A percentile compares a stretch with the other conserved stretches of the same genome.
Evolutionary conservation across 805 yeast species (phyloP).

Genomic region (Maudiozyma pseudohumilis): DNA sequence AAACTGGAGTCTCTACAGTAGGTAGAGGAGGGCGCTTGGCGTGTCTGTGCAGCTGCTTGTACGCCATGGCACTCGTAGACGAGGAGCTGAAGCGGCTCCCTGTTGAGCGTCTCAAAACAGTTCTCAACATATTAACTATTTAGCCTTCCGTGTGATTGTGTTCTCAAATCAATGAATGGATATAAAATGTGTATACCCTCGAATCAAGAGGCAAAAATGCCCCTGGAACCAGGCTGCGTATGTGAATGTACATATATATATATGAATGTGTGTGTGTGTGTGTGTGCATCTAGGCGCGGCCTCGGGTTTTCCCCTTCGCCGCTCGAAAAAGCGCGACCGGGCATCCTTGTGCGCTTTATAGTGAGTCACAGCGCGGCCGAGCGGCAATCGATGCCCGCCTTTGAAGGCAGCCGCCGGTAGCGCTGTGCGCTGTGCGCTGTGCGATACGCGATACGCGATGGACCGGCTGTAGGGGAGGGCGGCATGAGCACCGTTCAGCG

Average conservation of each 20-base stretch:
- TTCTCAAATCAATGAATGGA: not conserved
- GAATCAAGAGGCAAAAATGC: not conserved
- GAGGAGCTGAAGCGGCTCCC: constrained; percentile 42
- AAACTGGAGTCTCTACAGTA: constrained; percentile 81
- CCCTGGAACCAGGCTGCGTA: too few relatives aligned
- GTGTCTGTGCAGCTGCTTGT: constrained; percentile 83
- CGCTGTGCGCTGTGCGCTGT: too few relatives aligned
- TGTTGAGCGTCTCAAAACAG: constrained; percentile 31
- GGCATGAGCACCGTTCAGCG: too few relatives aligned
- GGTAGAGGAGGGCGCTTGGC: constrained; percentile 85
- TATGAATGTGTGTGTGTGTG: not conserved
- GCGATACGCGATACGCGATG: too few relatives aligned
- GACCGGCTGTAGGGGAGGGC: too few relatives aligned
- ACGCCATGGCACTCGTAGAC: constrained; percentile 89
- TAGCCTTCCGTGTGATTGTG: not conserved
- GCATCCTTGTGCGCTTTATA: too few relatives aligned
- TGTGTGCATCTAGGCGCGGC: not conserved
- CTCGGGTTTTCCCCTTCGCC: not conserved
- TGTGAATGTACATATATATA: too few relatives aligned
- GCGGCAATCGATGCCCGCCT: too few relatives aligned
- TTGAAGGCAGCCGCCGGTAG: too few relatives aligned
- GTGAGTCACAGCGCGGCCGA: too few relatives aligned
- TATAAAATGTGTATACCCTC: not conserved
- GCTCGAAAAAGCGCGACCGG: too few relatives aligned
- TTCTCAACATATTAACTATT: constrained; percentile 3